Evolutionary conservation across 176 grass and related monocot species (phyloP).

Genomic region (Aegilops speltoides): DNA sequence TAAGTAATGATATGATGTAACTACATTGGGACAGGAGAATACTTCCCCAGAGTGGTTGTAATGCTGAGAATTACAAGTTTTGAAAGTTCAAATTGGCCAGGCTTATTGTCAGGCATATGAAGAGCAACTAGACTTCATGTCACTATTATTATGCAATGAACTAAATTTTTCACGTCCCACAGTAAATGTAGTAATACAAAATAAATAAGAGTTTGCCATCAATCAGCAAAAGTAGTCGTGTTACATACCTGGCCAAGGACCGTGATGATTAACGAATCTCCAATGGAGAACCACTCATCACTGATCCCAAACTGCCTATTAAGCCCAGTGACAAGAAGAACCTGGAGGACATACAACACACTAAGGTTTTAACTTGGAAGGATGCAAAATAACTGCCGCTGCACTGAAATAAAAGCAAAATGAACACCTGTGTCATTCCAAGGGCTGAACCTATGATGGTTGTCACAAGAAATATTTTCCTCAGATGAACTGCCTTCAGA

Average conservation of each 20-base stretch:
- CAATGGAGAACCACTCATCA: constrained; percentile 98
- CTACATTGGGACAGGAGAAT: not conserved
- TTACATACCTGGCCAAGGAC: constrained; percentile 84
- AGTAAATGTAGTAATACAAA: constrained; percentile 13
- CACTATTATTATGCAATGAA: not conserved
- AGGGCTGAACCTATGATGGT: constrained; percentile 91
- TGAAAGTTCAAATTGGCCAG: not conserved
- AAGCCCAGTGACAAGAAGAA: constrained; percentile 84
- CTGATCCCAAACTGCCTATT: constrained; percentile 88
- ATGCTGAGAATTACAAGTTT: not conserved
- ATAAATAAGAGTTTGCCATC: not conserved
- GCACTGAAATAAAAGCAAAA: constrained; percentile 38
- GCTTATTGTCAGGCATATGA: not conserved
- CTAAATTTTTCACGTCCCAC: not conserved
- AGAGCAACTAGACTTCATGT: not conserved
- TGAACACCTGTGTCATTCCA: constrained; percentile 91
- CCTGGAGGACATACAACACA: constrained; percentile 44
- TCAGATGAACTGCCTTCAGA: constrained; percentile 85
- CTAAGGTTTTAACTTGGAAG: constrained; percentile 24
- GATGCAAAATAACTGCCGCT: constrained; percentile 16
- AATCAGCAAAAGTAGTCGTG: not conserved
- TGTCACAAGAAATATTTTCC: constrained; percentile 91
- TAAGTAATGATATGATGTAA: not conserved
- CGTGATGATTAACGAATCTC: constrained; percentile 96
- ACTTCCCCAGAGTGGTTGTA: constrained; percentile 7